These are phyloP conservation scores for Ambrosia artemisiifolia DNA, from an alignment of 129 eudicot genomes.

Conservation along the genomic window DNA sequence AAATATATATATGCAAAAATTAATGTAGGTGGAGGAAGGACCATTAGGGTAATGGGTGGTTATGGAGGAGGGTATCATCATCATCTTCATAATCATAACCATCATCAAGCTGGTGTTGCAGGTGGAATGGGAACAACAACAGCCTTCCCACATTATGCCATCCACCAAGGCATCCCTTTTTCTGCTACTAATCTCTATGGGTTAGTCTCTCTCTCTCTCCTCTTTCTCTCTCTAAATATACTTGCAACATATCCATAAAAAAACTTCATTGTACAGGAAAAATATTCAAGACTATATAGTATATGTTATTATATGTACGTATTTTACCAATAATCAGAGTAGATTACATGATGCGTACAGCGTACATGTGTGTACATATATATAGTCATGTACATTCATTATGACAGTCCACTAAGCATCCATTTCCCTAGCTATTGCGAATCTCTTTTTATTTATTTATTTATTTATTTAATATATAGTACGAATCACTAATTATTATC, in stretches of 20 bases:
- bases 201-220: slow-evolving; percentile 18
- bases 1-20: not conserved
- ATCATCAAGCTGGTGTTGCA: slow-evolving; percentile 35
- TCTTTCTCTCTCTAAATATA: not conserved
- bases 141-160: slow-evolving; percentile 88
- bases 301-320: no score
- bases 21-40: slow-evolving; percentile 56
- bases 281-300: no score
- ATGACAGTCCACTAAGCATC: no score
- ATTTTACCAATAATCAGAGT: no score
- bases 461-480: no score
- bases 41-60: slow-evolving; percentile 53
- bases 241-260: not conserved
- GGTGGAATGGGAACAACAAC: slow-evolving; percentile 56
- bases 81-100: slow-evolving; percentile 35
- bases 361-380: no score
- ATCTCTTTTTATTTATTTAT: no score
- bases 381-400: no score
- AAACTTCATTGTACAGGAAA: no score
- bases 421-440: no score
- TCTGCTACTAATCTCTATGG: slow-evolving; percentile 67
- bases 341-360: no score
- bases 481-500: no score
- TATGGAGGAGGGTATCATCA: slow-evolving; percentile 45
- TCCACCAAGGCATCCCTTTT: slow-evolving; percentile 98